A percentile compares a stretch with the other conserved stretches of the same genome.
Conservation (phyloP, 805 yeast genomes). For the Jamesozyma jinghongensis region DNA sequence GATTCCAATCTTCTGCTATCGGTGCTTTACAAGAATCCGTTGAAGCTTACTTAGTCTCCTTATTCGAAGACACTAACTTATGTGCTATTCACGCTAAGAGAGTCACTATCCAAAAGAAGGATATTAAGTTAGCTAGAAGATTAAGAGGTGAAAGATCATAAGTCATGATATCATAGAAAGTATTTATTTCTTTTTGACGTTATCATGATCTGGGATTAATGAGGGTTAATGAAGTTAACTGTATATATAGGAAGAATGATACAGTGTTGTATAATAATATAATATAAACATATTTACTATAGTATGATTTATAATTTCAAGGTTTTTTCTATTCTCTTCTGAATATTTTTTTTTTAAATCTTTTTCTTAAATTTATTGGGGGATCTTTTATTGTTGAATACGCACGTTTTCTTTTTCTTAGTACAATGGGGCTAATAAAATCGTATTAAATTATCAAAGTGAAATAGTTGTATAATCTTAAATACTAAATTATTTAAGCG, state of each 20-base stretch:
- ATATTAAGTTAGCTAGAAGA: constrained; percentile 95
- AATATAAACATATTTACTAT: background rate
- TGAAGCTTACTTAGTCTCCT: constrained; percentile 92
- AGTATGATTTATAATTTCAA: background rate
- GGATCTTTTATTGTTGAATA: too few species aligned
- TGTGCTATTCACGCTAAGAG: constrained; percentile 99
- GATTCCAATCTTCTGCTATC: constrained; percentile 63
- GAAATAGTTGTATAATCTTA: too few species aligned
- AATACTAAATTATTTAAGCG: constrained; percentile 24
- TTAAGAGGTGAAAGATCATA: constrained; percentile 94
- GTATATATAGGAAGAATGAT: background rate
- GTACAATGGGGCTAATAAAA: background rate
- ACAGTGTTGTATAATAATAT: constrained; percentile 2
- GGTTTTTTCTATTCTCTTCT: background rate
- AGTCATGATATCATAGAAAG: constrained; percentile 72
- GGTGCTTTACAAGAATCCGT: constrained; percentile 98
- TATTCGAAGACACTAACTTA: constrained; percentile 96
- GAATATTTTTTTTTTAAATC: too few species aligned
- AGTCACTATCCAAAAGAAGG: constrained; percentile 97
- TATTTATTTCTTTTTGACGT: constrained; percentile 79
- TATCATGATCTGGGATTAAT: background rate
- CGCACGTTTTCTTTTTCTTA: too few species aligned
- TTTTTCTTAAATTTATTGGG: too few species aligned
- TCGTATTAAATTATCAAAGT: background rate
- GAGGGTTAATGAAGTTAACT: constrained; percentile 1